phyloP scores from a whole-genome alignment of 1,284 basidiomycete species.

The Hymenochaete sp. region DNA sequence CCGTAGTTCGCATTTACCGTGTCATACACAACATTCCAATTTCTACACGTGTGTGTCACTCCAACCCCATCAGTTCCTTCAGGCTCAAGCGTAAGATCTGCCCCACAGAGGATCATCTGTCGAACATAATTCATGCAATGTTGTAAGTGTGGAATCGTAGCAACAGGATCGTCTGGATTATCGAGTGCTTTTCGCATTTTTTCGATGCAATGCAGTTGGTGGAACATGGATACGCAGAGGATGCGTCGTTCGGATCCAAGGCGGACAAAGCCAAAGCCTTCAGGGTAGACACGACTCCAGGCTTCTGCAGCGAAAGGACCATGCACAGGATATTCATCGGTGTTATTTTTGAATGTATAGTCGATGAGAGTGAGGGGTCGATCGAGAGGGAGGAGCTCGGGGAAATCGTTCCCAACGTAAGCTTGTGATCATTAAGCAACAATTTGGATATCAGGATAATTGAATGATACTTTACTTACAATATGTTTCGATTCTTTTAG shows the following conservation, averaged over 20 bases:
- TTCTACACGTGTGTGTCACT: conserved; percentile 13
- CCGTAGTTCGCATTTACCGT: conserved; percentile 13
- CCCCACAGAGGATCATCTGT: conserved; percentile 16
- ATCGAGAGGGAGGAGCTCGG: conserved; percentile 13
- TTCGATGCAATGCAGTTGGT: conserved; percentile 29
- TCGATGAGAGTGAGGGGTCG: conserved; percentile 3
- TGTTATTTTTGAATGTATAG: conserved; percentile 12
- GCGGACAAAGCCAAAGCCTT: conserved; percentile 18
- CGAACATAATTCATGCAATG: conserved; percentile 18
- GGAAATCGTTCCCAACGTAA: conserved; percentile 15
- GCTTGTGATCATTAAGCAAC: not conserved
- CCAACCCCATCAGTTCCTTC: conserved; percentile 9
- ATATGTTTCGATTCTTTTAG: conserved; percentile 6
- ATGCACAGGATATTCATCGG: conserved; percentile 14
- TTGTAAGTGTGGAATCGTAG: conserved; percentile 27
- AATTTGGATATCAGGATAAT: too few species aligned
- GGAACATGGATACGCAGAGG: conserved; percentile 25
- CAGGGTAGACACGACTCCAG: conserved; percentile 13
- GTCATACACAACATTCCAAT: conserved; percentile 15
- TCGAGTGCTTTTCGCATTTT: conserved; percentile 23
- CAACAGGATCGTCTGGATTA: conserved; percentile 9
- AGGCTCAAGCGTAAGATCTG: conserved; percentile 16
- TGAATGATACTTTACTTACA: conserved; percentile 4
- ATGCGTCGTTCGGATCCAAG: conserved; percentile 16
- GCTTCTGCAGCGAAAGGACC: conserved; percentile 10